Percentiles rank a stretch among this genome's conserved stretches.
phyloP scores from a whole-genome alignment of 2,329 filamentous ascomycete genomes.

The Exophiala sideris region DNA sequence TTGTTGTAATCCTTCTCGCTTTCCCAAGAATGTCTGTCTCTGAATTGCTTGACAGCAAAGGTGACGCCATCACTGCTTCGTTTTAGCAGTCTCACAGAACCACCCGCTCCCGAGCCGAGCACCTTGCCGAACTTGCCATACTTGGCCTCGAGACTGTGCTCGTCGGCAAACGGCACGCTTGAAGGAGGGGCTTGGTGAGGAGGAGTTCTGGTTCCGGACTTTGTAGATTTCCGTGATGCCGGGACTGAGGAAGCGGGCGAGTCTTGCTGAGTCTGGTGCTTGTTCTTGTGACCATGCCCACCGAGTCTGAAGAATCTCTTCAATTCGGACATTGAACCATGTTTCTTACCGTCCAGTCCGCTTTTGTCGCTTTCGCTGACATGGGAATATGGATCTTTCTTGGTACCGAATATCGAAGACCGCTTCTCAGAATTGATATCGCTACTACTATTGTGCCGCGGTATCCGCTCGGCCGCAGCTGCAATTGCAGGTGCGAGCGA shows the following conservation, averaged over 20 bases:
- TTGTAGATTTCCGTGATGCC: conserved; percentile 55
- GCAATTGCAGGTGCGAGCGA: conserved; percentile 29
- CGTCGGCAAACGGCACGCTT: conserved; percentile 82
- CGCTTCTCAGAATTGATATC: conserved; percentile 48
- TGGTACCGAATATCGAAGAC: conserved; percentile 51
- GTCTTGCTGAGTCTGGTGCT: conserved; percentile 44
- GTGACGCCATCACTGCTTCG: conserved; percentile 86
- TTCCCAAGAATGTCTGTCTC: conserved; percentile 87
- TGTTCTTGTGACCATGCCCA: conserved; percentile 57
- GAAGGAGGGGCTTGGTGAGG: conserved; percentile 50
- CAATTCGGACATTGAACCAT: conserved; percentile 87
- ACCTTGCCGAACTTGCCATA: conserved; percentile 96
- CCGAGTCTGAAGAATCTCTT: conserved; percentile 94
- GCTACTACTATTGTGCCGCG: conserved; percentile 45
- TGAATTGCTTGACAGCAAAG: conserved; percentile 97
- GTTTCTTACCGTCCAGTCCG: conserved; percentile 49
- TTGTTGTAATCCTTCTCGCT: conserved; percentile 94
- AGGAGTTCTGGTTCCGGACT: conserved; percentile 50
- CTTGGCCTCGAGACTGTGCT: conserved; percentile 83
- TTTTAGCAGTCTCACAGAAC: conserved; percentile 91
- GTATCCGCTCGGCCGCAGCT: conserved; percentile 34
- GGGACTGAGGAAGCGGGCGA: conserved; percentile 55
- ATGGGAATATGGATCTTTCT: conserved; percentile 50
- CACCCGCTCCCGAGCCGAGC: conserved; percentile 87
- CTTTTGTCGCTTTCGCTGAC: conserved; percentile 43